These are phyloP conservation scores for Apophysomyces elegans DNA, from an alignment of 371 early-diverging fungal genomes.

Conservation along the genomic window DNA sequence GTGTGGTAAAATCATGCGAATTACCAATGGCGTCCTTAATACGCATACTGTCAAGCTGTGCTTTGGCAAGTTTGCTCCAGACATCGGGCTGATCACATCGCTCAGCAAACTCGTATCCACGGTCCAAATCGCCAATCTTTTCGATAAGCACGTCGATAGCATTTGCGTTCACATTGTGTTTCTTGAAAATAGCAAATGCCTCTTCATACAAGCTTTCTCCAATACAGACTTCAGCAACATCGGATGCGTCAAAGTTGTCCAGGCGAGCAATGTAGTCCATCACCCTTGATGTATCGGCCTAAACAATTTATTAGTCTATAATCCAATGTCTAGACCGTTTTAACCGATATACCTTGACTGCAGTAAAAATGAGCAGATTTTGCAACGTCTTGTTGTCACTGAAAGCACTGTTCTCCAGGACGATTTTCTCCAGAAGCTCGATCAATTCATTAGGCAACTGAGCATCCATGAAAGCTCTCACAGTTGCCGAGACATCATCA, in stretches of 20 bases:
- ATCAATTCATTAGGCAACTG: constrained; percentile 95
- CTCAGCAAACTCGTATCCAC: constrained; percentile 96
- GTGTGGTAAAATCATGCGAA: neutral
- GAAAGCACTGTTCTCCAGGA: constrained; percentile 89
- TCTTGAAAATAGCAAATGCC: constrained; percentile 95
- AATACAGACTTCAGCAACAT: constrained; percentile 94
- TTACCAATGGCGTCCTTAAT: constrained; percentile 90
- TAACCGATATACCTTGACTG: constrained; percentile 69
- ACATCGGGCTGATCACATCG: constrained; percentile 86
- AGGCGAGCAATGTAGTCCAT: constrained; percentile 92
- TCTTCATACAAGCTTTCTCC: constrained; percentile 90
- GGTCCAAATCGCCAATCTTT: constrained; percentile 89
- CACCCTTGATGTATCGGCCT: constrained; percentile 85
- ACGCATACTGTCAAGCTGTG: constrained; percentile 86
- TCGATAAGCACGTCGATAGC: constrained; percentile 92
- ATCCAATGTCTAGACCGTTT: neutral
- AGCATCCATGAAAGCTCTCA: constrained; percentile 98
- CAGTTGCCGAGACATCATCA: constrained; percentile 95
- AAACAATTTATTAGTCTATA: constrained; percentile 4
- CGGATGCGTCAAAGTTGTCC: constrained; percentile 93
- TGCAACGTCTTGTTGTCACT: constrained; percentile 96
- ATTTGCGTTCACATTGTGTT: constrained; percentile 86
- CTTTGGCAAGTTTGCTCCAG: constrained; percentile 94
- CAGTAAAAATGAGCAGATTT: constrained; percentile 96
- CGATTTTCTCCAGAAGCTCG: constrained; percentile 94